Base-by-base conservation (phyloP, 768 basidiomycete genomes). In the Wakefieldia striispora region DNA sequence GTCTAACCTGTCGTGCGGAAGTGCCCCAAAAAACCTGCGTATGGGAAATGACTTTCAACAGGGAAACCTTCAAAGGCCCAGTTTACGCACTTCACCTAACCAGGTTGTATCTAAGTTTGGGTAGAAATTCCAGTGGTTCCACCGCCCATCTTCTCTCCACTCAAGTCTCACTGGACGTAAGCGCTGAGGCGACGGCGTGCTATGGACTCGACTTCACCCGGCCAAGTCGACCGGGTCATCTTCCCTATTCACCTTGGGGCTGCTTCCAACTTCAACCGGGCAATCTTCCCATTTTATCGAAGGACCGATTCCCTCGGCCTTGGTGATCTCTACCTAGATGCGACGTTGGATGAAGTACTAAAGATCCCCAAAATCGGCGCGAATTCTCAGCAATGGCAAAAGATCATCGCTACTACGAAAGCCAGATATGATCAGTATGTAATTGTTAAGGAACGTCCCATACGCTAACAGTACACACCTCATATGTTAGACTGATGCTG, bases 301-400 rank as follows among this genome's bases (percentile, higher is more conserved):
- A 40, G 34, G 17, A 50, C n/a, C 38, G 36, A 23, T 13, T 29
- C 13, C 0, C 21, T 59, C 24, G 24, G 21, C 2, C 27, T 38
- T 1, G 36, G 40, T 8, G 39, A 51, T 3, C 8, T 47, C 6
- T 43, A n/a, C 36, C 55, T 60, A 10, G 47, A 60, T 10, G 49
- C 47, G 2, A 56, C 56, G 5, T 17, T 57, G 2, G 49, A 46
- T 3, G 56, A 57, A 39, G 29, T 51, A 26, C 6, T 50, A 13
- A 55, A 16, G 35, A 55, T 55, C 3, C 8, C 1, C 3, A 11
- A 39, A 0, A 45, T 51, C 12, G 39, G 17, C 1, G 16, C 17
- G 13, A 14, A 40, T 14, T 3, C 14, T 13, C 34, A 20, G 11
- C 36, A 47, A 3, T 12, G 3, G 14, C 5, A 29, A 21, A 7